Base-by-base conservation (phyloP, 176 grass and related monocot genomes). In the Zoysia pacifica region DNA sequence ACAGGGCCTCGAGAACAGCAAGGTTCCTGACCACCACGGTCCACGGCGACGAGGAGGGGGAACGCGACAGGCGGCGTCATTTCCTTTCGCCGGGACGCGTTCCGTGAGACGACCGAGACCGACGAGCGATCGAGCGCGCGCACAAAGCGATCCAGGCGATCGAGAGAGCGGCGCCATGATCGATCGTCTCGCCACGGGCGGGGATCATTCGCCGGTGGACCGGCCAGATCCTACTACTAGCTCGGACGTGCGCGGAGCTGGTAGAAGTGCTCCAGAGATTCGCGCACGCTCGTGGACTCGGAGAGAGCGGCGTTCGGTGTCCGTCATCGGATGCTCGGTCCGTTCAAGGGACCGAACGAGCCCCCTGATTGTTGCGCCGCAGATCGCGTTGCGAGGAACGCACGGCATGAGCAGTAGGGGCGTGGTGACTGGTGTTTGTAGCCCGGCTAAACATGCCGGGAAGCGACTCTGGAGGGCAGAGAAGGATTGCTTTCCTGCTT, bases 201-300 rank as follows among this genome's bases (percentile, higher is more conserved):
- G 74, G 67, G 5, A 86, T 86, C 49, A 60, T 50, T 68, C 52
- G 42, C 36, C 46, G 19, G 67, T 72, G 82, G 74, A 60, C 18
- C 52, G 2, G 48, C 28, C 28, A 67, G 52, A 67, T 64, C 67
- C 28, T 48, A 60, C 2, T 2, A 0, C 16, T 1, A 62, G 18
- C 67, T 18, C 36, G 18, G 68, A 67, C 1, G 11, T 58, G 4
- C 4, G 15, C 72, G 58, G 46, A 52, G 60, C 11, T n/a, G 51
- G 78, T 45, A 11, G 65, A 53, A 66, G 54, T 53, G 79, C 28
- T 20, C 0, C 54, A 8, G 38, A 55, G 58, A 73, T 73, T 72
- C 56, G 79, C 41, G 80, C 80, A 82, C 69, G 69, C 45, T 42
- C 51, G 72, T 18, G 74, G 36, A 8, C 48, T 45, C 70, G 66